These are phyloP conservation scores for Oenanthe sinensis DNA, from an alignment of 129 eudicot species.

Conservation along the genomic window DNA sequence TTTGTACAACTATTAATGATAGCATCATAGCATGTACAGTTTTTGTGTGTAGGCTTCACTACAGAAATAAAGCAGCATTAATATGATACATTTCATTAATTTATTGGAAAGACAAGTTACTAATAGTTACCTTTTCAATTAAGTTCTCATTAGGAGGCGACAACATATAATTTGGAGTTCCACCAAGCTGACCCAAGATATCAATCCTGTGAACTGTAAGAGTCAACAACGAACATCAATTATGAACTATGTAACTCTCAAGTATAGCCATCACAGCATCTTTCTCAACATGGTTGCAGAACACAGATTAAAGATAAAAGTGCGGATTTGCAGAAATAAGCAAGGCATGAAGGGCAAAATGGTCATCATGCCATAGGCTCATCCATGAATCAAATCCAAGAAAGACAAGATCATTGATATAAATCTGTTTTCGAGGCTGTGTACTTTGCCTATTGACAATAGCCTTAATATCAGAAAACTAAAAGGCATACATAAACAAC, in stretches of 20 bases:
- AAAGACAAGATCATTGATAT: not conserved
- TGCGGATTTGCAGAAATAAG: not conserved
- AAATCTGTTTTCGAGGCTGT: not conserved
- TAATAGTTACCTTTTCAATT: constrained; percentile 57
- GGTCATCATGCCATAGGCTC: not conserved
- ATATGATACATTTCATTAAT: not conserved
- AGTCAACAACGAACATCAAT: not conserved
- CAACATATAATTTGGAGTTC: constrained; percentile 31
- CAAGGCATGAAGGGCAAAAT: not conserved
- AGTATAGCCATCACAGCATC: not conserved
- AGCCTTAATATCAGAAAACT: not conserved
- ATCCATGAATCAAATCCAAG: not conserved
- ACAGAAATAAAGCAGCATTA: not conserved
- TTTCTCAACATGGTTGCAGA: not conserved
- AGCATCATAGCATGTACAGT: not conserved
- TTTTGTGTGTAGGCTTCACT: not conserved
- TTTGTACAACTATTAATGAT: not conserved
- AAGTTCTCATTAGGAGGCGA: constrained; percentile 51
- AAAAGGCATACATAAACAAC: not conserved
- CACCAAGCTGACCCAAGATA: constrained; percentile 27
- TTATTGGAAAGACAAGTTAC: not conserved
- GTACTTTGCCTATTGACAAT: not conserved
- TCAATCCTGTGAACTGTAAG: constrained; percentile 34
- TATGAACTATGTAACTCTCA: not conserved
- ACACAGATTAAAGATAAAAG: not conserved